Percentiles rank a stretch among this genome's conserved stretches.
Evolutionary conservation across 1,284 basidiomycete genomes (phyloP).

Genomic region (Trichosporon asahii): DNA sequence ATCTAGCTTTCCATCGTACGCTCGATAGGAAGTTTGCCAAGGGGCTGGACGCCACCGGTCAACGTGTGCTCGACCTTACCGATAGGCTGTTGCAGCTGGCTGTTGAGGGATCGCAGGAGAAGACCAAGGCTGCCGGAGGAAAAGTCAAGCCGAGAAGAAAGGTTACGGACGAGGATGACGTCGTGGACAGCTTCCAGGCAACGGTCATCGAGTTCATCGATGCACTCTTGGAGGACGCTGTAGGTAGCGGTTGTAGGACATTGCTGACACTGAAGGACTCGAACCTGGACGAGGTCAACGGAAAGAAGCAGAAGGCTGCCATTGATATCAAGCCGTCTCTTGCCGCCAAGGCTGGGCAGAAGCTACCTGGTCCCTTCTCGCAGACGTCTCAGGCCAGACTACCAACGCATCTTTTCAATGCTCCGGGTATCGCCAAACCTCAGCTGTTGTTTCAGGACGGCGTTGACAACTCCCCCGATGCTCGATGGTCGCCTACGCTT

Average conservation of each 20-base stretch:
- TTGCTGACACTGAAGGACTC: constrained; percentile 60
- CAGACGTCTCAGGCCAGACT: constrained; percentile 20
- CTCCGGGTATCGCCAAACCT: constrained; percentile 69
- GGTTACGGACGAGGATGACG: constrained; percentile 68
- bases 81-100: constrained; percentile 63
- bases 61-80: constrained; percentile 55
- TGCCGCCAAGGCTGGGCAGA: not conserved
- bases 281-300: constrained; percentile 72
- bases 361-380: constrained; percentile 41
- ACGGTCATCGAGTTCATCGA: constrained; percentile 77
- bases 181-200: constrained; percentile 73
- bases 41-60: constrained; percentile 37
- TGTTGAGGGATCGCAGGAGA: constrained; percentile 39
- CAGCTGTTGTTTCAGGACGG: constrained; percentile 66
- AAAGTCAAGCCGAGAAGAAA: constrained; percentile 30
- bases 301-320: constrained; percentile 62
- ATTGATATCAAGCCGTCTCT: constrained; percentile 35
- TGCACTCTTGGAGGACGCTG: constrained; percentile 75
- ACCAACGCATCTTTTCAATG: constrained; percentile 60
- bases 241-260: constrained; percentile 54
- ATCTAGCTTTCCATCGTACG: constrained; percentile 79
- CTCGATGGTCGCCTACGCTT: constrained; percentile 62
- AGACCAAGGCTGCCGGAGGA: constrained; percentile 52
- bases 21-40: constrained; percentile 67
- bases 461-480: constrained; percentile 59